A percentile compares a stretch with the other conserved stretches of the same genome.
Evolutionary conservation across 441 rosid species (phyloP).

Genomic region (Hypseocharis bilobata): DNA sequence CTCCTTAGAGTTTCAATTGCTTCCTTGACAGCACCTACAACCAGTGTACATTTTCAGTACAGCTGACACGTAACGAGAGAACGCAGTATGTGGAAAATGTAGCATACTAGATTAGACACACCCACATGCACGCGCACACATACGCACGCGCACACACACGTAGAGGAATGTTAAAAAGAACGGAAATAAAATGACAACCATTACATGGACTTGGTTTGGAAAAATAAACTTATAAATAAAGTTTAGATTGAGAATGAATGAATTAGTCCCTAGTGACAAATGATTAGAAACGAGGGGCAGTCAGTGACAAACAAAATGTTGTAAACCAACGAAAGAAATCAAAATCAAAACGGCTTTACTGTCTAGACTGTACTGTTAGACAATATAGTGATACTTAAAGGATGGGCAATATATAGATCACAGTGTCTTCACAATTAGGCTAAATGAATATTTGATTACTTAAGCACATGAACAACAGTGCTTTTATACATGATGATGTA

Average conservation of each 20-base stretch:
- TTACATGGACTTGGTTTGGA: neutral
- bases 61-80: neutral
- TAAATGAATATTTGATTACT: no score
- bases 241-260: neutral
- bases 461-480: neutral
- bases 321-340: neutral
- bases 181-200: neutral
- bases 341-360: neutral
- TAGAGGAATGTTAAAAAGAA: neutral
- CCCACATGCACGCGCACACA: neutral
- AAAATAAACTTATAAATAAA: no score
- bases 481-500: neutral
- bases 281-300: neutral
- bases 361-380: no score
- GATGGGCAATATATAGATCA: no score
- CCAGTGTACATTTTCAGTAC: conserved; percentile 11
- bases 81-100: neutral
- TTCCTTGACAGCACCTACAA: conserved; percentile 71
- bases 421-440: no score
- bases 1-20: conserved; percentile 66
- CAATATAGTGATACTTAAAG: no score
- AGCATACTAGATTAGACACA: neutral
- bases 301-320: neutral
- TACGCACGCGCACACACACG: no score
- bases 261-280: neutral